phyloP scores from a whole-genome alignment of 2,329 filamentous ascomycete genomes.

The Lasiodiplodia hormozganensis region DNA sequence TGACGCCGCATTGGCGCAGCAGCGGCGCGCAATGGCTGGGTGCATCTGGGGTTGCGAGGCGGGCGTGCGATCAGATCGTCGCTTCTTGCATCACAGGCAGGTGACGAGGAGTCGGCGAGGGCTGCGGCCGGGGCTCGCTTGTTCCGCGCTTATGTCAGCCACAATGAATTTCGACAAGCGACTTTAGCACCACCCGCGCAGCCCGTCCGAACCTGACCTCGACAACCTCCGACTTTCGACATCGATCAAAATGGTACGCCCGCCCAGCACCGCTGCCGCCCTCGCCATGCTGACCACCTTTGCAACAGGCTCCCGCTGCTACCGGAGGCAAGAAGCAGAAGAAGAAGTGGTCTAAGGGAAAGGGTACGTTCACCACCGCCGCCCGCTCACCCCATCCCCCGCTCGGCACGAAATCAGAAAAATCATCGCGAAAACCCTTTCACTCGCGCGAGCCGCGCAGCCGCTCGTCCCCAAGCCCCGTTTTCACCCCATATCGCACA shows the following conservation, averaged over 20 bases:
- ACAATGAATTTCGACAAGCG: conserved; percentile 29
- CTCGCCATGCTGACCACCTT: conserved; percentile 13
- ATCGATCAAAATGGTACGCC: conserved; percentile 52
- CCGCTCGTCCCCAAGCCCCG: background rate
- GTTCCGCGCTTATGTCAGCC: conserved; percentile 20
- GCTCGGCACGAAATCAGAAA: conserved; percentile 9
- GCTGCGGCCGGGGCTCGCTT: conserved; percentile 2
- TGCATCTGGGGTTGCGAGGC: no score
- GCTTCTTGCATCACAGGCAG: conserved; percentile 7
- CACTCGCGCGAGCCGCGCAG: background rate
- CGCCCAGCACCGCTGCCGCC: background rate
- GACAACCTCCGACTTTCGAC: conserved; percentile 37
- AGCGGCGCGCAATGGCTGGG: conserved; percentile 2
- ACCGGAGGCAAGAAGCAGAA: conserved; percentile 80
- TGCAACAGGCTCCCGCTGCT: conserved; percentile 58
- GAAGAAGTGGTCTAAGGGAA: conserved; percentile 79
- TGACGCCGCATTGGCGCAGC: conserved; percentile 10
- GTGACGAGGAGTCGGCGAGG: conserved; percentile 15
- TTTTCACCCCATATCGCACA: conserved; percentile 4
- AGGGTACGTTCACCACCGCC: conserved; percentile 54
- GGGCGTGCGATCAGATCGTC: conserved; percentile 1
- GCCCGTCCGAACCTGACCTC: conserved; percentile 22
- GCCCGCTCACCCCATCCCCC: conserved; percentile 28
- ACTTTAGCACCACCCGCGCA: conserved; percentile 22
- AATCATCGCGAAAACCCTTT: background rate